Evolutionary conservation across 345 rosid species (phyloP).

Genomic region (Lepidium aucheri): DNA sequence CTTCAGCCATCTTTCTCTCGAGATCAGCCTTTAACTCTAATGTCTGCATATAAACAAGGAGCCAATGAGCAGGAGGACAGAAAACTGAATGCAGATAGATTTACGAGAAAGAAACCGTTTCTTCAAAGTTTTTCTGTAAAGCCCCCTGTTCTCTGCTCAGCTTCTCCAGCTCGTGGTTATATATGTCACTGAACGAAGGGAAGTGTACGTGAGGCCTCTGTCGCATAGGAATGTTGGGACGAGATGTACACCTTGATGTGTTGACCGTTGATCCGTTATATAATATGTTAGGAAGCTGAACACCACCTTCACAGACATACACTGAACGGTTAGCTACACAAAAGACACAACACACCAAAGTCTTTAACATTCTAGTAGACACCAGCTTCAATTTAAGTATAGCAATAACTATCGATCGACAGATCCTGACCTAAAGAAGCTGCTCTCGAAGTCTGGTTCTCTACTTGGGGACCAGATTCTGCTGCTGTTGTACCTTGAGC

Average conservation of each 20-base stretch:
- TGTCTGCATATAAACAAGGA: conserved; percentile 2
- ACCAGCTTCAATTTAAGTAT: not conserved
- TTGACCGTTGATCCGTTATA: not conserved
- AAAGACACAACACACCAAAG: not conserved
- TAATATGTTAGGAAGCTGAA: conserved; percentile 13
- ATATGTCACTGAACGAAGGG: not conserved
- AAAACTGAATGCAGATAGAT: not conserved
- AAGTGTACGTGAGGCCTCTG: not conserved
- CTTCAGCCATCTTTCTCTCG: conserved; percentile 12
- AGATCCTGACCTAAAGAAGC: conserved; percentile 9
- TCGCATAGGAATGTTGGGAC: conserved; percentile 3
- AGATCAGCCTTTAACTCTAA: conserved; percentile 9
- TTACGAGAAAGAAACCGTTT: not conserved
- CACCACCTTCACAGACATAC: not conserved
- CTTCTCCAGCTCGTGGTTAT: conserved; percentile 12
- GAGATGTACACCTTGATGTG: not conserved
- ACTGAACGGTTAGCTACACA: not conserved
- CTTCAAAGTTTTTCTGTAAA: not conserved
- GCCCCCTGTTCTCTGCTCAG: conserved; percentile 1
- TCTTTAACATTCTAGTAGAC: not conserved
- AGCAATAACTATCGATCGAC: not conserved
- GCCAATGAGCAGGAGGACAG: not conserved
- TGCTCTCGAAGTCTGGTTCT: not conserved
- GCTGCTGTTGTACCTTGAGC: not conserved
- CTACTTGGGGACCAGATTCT: not conserved